Conservation (phyloP, 2,329 filamentous ascomycete species). For the Neoscytalidium dimidiatum region DNA sequence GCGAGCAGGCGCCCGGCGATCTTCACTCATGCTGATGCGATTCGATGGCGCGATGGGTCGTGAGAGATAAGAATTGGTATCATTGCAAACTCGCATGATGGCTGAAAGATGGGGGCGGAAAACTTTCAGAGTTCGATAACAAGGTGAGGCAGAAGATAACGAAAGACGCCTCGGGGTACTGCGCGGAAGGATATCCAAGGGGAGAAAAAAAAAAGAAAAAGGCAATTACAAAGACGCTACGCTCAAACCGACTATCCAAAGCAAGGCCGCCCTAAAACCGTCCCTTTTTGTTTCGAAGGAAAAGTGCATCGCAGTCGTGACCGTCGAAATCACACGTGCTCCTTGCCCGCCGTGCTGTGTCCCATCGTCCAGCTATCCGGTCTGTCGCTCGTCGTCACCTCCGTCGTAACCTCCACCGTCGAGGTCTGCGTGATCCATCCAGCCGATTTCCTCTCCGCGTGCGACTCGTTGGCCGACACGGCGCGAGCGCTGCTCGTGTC, state of each 20-base stretch:
- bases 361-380: conserved; percentile 23
- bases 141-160: not conserved
- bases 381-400: not conserved
- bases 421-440: conserved; percentile 21
- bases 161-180: conserved; percentile 4
- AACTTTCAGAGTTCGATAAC: not conserved
- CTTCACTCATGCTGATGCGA: not conserved
- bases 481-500: conserved; percentile 21
- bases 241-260: not conserved
- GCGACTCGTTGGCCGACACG: not conserved
- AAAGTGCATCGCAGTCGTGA: not conserved
- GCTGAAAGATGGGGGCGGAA: not conserved
- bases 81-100: not conserved
- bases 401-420: conserved; percentile 14
- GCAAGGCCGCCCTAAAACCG: not conserved
- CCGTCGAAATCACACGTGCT: conserved; percentile 21
- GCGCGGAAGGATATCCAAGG: not conserved
- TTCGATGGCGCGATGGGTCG: no score
- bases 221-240: conserved; percentile 16
- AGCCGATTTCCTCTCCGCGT: conserved; percentile 7
- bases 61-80: not conserved
- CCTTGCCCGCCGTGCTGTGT: conserved; percentile 15
- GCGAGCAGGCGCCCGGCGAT: no score
- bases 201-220: no score
- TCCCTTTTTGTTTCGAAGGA: not conserved